Evolutionary conservation across 2,329 filamentous ascomycete species (phyloP), one percentile per base, ranked within the genome.

Genomic region (Arthrobotrys musiformis): DNA sequence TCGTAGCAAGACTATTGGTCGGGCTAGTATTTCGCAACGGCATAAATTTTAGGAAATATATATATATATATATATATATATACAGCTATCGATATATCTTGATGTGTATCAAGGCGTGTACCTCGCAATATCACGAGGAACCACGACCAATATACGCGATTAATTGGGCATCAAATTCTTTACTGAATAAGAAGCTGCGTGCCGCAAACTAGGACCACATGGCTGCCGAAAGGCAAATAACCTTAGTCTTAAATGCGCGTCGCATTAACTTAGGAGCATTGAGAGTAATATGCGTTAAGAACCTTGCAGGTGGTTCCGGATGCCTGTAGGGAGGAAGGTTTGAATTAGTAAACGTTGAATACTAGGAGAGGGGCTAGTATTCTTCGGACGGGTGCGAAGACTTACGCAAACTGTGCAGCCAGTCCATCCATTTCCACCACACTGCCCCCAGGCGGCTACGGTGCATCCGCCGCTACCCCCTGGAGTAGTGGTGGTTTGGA

Each of bases 401-500:
- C 72, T 76, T 76, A 76, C 72, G 48, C 72, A 76, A 11, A 9
- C 40, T 9, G 72, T 70, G 48, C 72, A 76, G n/a, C 72, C 72
- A 19, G 72, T 76, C 33, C 40, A 76, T 40, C 64, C 72, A 22
- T 15, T 17, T 17, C 72, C 72, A 64, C 72, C 72, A 17, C 72
- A 76, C 40, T 76, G 72, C 7, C 64, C 72, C 58, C 64, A 76
- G 22, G 64, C 58, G 24, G 42, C 11, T 13, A 37, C 72, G 22
- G 72, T 66, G 24, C 72, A 76, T 11, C 69, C 37, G 28, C 68
- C 30, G 13, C 33, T 22, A 33, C 24, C 22, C 2, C 37, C 19
- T 15, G 56, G 4, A 1, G 58, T 40, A 7, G 63, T 54, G 1
- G 63, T 68, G 1, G 64, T 67, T 28, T 17, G 52, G 3, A 37